Percentiles rank a stretch among this genome's conserved stretches.
These are phyloP conservation scores for Parathielavia hyrcaniae DNA, from an alignment of 495 filamentous ascomycete genomes.

Conservation along the genomic window DNA sequence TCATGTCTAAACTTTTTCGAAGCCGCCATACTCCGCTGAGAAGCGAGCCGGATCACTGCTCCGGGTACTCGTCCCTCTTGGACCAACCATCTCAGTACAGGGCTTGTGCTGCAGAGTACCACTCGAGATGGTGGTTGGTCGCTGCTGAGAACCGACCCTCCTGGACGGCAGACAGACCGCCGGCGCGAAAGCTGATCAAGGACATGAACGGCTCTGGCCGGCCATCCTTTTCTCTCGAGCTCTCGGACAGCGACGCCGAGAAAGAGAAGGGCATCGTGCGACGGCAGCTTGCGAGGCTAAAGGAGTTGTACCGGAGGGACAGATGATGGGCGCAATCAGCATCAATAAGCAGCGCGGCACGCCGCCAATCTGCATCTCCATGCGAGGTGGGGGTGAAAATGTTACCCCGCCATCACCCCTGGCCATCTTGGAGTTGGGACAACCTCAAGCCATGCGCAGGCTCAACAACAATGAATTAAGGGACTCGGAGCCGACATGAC, in stretches of 20 bases:
- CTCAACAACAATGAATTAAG: background rate
- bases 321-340: slow-evolving; percentile 7
- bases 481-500: background rate
- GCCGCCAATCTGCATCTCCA: too few species aligned
- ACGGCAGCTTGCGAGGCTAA: slow-evolving; percentile 26
- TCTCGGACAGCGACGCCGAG: slow-evolving; percentile 26
- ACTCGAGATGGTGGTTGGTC: slow-evolving; percentile 23
- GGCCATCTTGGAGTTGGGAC: background rate
- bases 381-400: slow-evolving; percentile 4
- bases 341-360: background rate
- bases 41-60: slow-evolving; percentile 9
- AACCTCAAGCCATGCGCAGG: background rate
- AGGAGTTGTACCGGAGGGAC: slow-evolving; percentile 24
- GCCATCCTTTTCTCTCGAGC: slow-evolving; percentile 25
- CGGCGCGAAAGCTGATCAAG: slow-evolving; percentile 30
- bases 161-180: slow-evolving; percentile 23
- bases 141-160: slow-evolving; percentile 20
- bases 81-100: slow-evolving; percentile 13
- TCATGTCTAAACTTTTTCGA: slow-evolving; percentile 25
- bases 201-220: slow-evolving; percentile 26
- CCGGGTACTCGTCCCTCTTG: slow-evolving; percentile 29
- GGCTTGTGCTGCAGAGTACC: slow-evolving; percentile 2
- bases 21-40: slow-evolving; percentile 5
- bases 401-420: slow-evolving; percentile 6
- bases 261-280: slow-evolving; percentile 27